phyloP scores from a whole-genome alignment of 805 yeast species.

The Saccharomycopsis malanga region DNA sequence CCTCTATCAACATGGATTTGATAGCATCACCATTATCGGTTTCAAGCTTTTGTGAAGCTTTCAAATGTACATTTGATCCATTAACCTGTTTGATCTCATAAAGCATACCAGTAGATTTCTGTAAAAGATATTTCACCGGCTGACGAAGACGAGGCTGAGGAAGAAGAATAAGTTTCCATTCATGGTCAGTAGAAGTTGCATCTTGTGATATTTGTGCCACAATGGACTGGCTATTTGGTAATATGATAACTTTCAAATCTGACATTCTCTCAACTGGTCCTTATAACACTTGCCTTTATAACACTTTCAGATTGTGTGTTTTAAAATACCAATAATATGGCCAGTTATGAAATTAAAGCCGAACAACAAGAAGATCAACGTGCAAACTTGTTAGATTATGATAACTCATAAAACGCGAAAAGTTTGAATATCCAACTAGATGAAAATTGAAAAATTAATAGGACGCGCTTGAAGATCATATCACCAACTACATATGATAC shows the following conservation, averaged over 20 bases:
- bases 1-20: background rate
- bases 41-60: background rate
- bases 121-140: background rate
- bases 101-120: background rate
- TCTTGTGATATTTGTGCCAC: background rate
- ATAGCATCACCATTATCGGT: conserved; percentile 3
- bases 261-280: no score
- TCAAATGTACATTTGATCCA: conserved; percentile 1
- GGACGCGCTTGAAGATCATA: no score
- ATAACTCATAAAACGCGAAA: no score
- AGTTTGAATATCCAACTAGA: no score
- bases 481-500: no score
- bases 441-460: no score
- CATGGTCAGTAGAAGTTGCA: background rate
- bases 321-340: no score
- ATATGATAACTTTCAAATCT: background rate
- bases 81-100: conserved; percentile 3
- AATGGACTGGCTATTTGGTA: background rate
- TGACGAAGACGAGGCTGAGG: background rate
- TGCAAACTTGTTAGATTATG: no score
- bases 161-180: background rate
- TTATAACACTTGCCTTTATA: no score
- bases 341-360: no score
- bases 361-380: no score
- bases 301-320: no score